These are phyloP conservation scores for Tuber calosporum DNA, from an alignment of 495 filamentous ascomycete genomes.

Conservation along the genomic window DNA sequence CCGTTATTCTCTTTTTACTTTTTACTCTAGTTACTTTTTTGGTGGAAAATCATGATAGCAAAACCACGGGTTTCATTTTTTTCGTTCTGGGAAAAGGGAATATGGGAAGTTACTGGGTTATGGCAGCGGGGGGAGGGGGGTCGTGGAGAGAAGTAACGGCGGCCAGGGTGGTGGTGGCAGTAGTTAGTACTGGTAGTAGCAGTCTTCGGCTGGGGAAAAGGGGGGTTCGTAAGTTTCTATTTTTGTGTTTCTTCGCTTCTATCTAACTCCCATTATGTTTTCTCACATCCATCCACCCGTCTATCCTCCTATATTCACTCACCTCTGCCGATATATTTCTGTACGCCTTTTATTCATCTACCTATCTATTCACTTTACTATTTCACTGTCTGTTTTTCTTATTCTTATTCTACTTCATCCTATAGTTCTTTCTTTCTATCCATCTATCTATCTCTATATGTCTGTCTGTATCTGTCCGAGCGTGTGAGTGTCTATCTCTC, in stretches of 20 bases:
- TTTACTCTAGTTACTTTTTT: neutral
- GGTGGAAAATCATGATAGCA: neutral
- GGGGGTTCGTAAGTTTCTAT: neutral
- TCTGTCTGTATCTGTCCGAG: neutral
- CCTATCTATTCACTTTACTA: neutral
- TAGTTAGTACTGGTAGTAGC: conserved; percentile 1
- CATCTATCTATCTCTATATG: neutral
- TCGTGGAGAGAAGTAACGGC: neutral
- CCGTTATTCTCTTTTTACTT: neutral
- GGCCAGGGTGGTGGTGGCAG: neutral
- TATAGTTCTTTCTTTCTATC: neutral
- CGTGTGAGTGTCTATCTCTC: neutral
- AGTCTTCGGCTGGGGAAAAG: neutral
- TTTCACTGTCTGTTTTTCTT: neutral
- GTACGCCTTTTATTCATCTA: neutral
- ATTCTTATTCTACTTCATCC: neutral
- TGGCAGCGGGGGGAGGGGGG: neutral
- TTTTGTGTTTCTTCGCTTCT: neutral
- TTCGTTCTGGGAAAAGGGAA: neutral
- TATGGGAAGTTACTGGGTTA: neutral
- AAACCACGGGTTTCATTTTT: neutral
- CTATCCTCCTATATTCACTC: neutral
- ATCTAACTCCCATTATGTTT: neutral
- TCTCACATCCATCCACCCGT: neutral
- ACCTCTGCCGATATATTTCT: neutral